phyloP scores from a whole-genome alignment of 1,284 basidiomycete genomes.

The Leccinum cinnamomeum region DNA sequence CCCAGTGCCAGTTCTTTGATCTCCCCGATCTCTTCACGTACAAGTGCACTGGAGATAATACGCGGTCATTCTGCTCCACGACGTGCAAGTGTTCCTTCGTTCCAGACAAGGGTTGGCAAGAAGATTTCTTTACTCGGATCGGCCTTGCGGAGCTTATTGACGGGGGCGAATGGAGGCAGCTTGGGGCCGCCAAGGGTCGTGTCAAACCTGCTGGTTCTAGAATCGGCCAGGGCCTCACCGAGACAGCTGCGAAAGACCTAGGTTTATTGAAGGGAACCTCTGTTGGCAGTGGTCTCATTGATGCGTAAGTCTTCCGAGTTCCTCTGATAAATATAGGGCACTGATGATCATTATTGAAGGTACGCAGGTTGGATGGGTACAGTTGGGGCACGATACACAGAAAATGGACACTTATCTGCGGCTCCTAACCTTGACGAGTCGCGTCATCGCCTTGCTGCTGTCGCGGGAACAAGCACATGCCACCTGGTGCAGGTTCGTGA shows the following conservation, averaged over 20 bases:
- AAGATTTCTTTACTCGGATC: constrained; percentile 84
- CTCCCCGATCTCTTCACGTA: constrained; percentile 97
- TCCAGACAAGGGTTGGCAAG: constrained; percentile 86
- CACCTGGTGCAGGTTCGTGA: not conserved
- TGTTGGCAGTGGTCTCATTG: constrained; percentile 93
- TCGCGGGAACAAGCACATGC: constrained; percentile 22
- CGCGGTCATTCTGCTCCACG: constrained; percentile 89
- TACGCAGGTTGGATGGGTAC: constrained; percentile 99
- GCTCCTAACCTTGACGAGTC: constrained; percentile 36
- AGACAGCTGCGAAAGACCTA: constrained; percentile 79
- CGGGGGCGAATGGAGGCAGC: constrained; percentile 67
- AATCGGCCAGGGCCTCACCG: constrained; percentile 82
- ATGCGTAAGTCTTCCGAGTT: constrained; percentile 59
- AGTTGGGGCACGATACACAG: constrained; percentile 77
- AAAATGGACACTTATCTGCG: constrained; percentile 52
- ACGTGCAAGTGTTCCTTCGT: constrained; percentile 98
- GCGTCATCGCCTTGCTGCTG: not conserved
- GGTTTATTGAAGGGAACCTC: constrained; percentile 88
- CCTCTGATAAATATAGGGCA: not conserved
- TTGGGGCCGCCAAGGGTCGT: constrained; percentile 69
- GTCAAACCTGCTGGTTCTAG: constrained; percentile 92
- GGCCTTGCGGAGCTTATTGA: constrained; percentile 72
- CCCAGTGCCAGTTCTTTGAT: constrained; percentile 91
- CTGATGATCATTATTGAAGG: constrained; percentile 39
- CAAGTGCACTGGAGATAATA: constrained; percentile 77